Evolutionary conservation across 345 rosid genomes (phyloP).

Genomic region (Reutealis trisperma): DNA sequence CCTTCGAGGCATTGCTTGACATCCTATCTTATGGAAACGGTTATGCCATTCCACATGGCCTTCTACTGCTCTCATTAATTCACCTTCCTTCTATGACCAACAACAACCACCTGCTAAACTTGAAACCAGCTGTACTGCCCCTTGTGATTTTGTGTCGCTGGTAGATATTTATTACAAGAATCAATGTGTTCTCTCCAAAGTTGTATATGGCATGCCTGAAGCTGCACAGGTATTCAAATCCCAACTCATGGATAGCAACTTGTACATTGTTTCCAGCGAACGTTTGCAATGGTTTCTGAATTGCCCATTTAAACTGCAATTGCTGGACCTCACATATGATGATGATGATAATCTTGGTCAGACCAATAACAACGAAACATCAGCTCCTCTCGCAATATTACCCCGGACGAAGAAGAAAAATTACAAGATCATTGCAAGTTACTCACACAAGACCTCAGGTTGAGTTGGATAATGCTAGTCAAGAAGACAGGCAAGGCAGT

Average conservation of each 20-base stretch:
- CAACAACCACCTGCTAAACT: not conserved
- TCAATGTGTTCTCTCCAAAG: conserved; percentile 32
- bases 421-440: not conserved
- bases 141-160: conserved; percentile 31
- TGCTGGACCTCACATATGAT: not conserved
- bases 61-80: conserved; percentile 12
- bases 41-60: conserved; percentile 44
- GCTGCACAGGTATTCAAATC: not conserved
- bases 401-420: not conserved
- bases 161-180: conserved; percentile 34
- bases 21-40: conserved; percentile 26
- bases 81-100: not conserved
- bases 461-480: conserved; percentile 44
- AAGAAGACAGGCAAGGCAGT: conserved; percentile 39
- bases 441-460: conserved; percentile 20
- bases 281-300: conserved; percentile 23
- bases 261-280: not conserved
- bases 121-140: not conserved
- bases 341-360: not conserved
- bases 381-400: too few relatives aligned
- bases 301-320: conserved; percentile 26
- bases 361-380: not conserved
- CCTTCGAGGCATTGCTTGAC: conserved; percentile 25
- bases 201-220: conserved; percentile 25
- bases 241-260: not conserved